Base-by-base conservation (phyloP, 345 rosid genomes). In the Raphanus raphanistrum region DNA sequence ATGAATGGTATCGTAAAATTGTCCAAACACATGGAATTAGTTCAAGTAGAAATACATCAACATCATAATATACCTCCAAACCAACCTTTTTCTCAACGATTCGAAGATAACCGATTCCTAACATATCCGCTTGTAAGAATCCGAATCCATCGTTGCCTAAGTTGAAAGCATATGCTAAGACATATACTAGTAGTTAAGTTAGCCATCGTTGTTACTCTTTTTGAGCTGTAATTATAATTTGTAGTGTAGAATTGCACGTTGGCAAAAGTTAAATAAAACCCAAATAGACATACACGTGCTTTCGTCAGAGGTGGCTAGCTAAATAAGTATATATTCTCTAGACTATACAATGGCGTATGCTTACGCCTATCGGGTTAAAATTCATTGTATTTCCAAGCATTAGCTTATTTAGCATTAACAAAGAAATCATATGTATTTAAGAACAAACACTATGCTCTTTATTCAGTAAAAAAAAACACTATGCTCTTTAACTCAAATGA, bases 1-100 rank as follows among this genome's bases (percentile, higher is more conserved):
- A 63, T 68, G 66, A 61, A 79, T 73, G 68, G 74, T 68, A 67
- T 79, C 78, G 35, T 73, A 62, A 67, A 54, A 60, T 15, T 67
- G 77, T 73, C 73, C 74, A 59, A 73, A 54, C 75, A 79, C 52
- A 73, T 79, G 61, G 78, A 79, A 79, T 79, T 73, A 21, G 35
- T 73, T 74, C 74, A 79, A 74, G 70, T 79, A 73, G 82, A 79
- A 73, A 73, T 74, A 73, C 74, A 68, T 73, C 82, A 62, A 63
- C 43, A 68, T 79, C 75, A 33, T 17, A 68, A 79, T 29, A 73
- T 36, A 73, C 63, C 35, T 35, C 78, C 58, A 79, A 79, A 79
- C 33, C 26, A 73, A 67, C 21, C 69, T 73, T 73, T 52, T 61
- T 73, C 78, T 59, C 28, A 48, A 61, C 35, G 67, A 72, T 59